Evolutionary conservation across 164 flowering plant genomes (phyloP).

Genomic region (Akebia trifoliata): DNA sequence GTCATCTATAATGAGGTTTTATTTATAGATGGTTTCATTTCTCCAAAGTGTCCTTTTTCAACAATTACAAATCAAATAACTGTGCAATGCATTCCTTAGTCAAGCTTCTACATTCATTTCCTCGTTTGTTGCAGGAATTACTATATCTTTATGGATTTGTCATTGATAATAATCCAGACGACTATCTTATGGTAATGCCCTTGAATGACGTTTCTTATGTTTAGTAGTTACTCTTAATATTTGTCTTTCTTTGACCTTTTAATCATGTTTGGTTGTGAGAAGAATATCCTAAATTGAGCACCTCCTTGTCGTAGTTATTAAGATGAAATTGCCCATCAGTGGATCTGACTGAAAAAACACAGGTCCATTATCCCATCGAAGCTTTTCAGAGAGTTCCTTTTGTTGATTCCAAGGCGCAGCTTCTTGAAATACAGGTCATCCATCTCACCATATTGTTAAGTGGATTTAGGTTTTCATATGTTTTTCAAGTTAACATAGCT

Average conservation of each 20-base stretch:
- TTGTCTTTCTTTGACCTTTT: neutral
- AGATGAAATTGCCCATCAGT: neutral
- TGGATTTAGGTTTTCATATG: neutral
- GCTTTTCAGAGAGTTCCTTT: constrained; percentile 56
- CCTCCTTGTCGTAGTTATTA: neutral
- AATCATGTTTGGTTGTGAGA: neutral
- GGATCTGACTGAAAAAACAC: constrained; percentile 12
- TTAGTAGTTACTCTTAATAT: neutral
- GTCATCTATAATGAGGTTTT: too few species aligned
- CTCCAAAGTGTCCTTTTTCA: too few species aligned
- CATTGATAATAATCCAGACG: constrained; percentile 84
- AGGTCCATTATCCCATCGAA: constrained; percentile 91
- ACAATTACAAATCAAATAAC: neutral
- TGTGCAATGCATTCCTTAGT: neutral
- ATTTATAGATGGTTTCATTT: too few species aligned
- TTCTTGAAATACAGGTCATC: constrained; percentile 85
- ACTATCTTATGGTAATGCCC: constrained; percentile 83
- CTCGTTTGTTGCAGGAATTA: constrained; percentile 64
- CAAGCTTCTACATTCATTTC: constrained; percentile 7
- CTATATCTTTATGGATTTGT: constrained; percentile 95
- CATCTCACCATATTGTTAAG: neutral
- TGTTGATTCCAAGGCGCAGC: constrained; percentile 64
- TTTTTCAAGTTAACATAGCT: neutral
- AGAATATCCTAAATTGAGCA: neutral
- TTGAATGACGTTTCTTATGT: neutral